Percentiles rank a stretch among this genome's conserved stretches.
Evolutionary conservation across 768 basidiomycete genomes (phyloP).

Genomic region (Auricularia auricula-judae): DNA sequence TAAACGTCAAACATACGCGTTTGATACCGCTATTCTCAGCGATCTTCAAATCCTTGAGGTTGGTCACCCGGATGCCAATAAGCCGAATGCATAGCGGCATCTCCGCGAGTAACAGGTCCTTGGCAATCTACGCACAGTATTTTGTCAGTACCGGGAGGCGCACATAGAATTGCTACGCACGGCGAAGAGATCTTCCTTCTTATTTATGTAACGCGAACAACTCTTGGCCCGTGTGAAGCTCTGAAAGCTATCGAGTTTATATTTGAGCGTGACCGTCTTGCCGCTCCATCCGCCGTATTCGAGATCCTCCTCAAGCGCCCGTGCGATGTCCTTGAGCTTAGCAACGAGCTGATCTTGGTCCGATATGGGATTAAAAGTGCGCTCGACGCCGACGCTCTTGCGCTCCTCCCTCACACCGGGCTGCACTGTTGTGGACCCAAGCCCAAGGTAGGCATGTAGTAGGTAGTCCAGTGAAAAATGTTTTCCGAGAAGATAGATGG

Average conservation of each 20-base stretch:
- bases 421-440: conserved; percentile 73
- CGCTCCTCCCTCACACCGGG: conserved; percentile 69
- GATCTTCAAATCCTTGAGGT: conserved; percentile 69
- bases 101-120: conserved; percentile 71
- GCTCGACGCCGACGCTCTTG: conserved; percentile 88
- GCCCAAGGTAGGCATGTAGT: conserved; percentile 72
- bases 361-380: conserved; percentile 64
- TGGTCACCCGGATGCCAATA: conserved; percentile 81
- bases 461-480: conserved; percentile 72
- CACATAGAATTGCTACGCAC: conserved; percentile 29
- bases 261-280: conserved; percentile 83
- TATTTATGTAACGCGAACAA: conserved; percentile 62
- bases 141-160: neutral
- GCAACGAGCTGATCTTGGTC: conserved; percentile 56
- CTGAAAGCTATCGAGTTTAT: conserved; percentile 85
- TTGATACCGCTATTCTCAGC: conserved; percentile 50
- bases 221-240: conserved; percentile 81
- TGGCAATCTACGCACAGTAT: conserved; percentile 46
- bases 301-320: conserved; percentile 76
- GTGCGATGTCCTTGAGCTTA: conserved; percentile 73
- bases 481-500: conserved; percentile 74
- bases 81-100: conserved; percentile 70
- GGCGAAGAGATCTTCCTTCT: conserved; percentile 65
- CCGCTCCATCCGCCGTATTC: conserved; percentile 70
- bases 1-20: conserved; percentile 31